phyloP scores from a whole-genome alignment of 495 filamentous ascomycete species.

The Darksidea phi region DNA sequence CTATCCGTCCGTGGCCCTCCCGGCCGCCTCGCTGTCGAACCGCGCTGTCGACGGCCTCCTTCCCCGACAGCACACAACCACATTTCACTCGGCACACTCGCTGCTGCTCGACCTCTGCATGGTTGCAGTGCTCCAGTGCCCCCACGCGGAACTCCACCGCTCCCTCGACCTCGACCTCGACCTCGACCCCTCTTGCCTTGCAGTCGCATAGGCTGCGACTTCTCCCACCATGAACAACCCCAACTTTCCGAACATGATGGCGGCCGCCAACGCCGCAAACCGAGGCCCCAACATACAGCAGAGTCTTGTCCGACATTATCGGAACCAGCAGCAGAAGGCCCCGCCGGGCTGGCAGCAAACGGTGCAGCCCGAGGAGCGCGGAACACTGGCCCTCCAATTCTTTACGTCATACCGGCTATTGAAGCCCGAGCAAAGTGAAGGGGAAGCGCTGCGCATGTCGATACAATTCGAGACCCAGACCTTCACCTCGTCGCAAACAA shows the following conservation, averaged over 20 bases:
- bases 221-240: neutral
- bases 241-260: neutral
- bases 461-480: constrained; percentile 11
- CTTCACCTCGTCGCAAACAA: neutral
- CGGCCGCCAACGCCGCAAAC: neutral
- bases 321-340: constrained; percentile 9
- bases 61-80: too few species aligned
- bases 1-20: too few species aligned
- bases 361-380: constrained; percentile 12
- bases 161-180: neutral
- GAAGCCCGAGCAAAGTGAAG: constrained; percentile 19
- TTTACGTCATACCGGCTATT: constrained; percentile 11
- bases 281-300: constrained; percentile 10
- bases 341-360: constrained; percentile 27
- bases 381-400: constrained; percentile 14
- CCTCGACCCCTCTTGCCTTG: neutral
- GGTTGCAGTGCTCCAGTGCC: too few species aligned
- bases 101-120: too few species aligned
- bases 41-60: too few species aligned
- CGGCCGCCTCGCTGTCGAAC: too few species aligned
- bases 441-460: neutral
- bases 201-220: neutral
- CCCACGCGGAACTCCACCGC: neutral
- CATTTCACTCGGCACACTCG: too few species aligned
- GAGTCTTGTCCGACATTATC: constrained; percentile 2